A percentile compares a stretch with the other conserved stretches of the same genome.
Evolutionary conservation across 345 rosid genomes (phyloP).

Genomic region (Populus euphratica): DNA sequence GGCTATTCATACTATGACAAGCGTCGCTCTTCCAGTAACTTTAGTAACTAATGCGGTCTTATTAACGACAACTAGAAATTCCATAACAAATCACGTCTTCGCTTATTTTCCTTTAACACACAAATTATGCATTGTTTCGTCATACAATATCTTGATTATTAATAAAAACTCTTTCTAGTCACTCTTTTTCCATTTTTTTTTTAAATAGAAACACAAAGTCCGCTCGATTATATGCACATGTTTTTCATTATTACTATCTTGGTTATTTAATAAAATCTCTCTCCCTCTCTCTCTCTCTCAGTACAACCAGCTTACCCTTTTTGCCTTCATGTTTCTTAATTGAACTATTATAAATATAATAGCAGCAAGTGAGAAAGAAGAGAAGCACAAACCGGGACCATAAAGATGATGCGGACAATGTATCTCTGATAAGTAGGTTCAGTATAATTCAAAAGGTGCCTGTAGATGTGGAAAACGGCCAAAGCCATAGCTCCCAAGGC

Average conservation of each 20-base stretch:
- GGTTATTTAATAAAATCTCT: not conserved
- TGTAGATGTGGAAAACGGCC: slow-evolving; percentile 74
- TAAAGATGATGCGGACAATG: slow-evolving; percentile 88
- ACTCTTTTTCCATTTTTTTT: not conserved
- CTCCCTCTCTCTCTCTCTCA: not conserved
- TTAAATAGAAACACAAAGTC: not conserved
- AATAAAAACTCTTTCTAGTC: not conserved
- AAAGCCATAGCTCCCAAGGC: slow-evolving; percentile 61
- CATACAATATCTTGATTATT: not conserved
- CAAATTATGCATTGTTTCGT: too few relatives aligned
- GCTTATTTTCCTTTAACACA: too few relatives aligned
- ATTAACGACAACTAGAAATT: too few relatives aligned
- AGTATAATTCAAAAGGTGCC: slow-evolving; percentile 81
- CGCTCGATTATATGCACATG: not conserved
- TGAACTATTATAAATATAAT: not conserved
- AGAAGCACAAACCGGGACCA: slow-evolving; percentile 78
- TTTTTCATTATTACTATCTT: not conserved
- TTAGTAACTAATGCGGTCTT: too few relatives aligned
- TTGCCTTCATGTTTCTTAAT: not conserved
- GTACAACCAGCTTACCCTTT: not conserved
- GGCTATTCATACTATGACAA: too few relatives aligned
- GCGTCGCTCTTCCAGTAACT: too few relatives aligned
- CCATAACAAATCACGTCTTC: too few relatives aligned
- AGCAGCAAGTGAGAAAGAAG: not conserved
- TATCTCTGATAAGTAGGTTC: slow-evolving; percentile 95